phyloP scores from a whole-genome alignment of 2,329 filamentous ascomycete species.

The Aspergillus quadrilineatus region DNA sequence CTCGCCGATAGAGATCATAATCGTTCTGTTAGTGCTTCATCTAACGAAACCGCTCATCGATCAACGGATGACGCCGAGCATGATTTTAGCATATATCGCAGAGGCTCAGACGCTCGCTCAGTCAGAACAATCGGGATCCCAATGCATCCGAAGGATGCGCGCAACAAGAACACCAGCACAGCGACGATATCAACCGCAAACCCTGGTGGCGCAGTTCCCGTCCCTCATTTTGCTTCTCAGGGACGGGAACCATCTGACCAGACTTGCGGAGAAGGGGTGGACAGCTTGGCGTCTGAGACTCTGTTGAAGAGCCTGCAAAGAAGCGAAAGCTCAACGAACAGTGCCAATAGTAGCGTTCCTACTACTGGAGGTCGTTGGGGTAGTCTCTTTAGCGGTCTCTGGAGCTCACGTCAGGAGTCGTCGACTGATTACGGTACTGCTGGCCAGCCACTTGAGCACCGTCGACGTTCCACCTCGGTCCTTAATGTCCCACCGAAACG shows the following conservation, averaged over 20 bases:
- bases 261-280: constrained; percentile 30
- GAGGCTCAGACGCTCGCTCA: constrained; percentile 46
- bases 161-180: constrained; percentile 48
- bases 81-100: constrained; percentile 30
- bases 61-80: constrained; percentile 35
- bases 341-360: constrained; percentile 48
- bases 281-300: constrained; percentile 55
- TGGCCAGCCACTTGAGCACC: constrained; percentile 24
- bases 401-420: constrained; percentile 52
- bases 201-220: constrained; percentile 50
- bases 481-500: constrained; percentile 26
- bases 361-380: constrained; percentile 54
- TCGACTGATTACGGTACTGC: constrained; percentile 41
- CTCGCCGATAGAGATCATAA: constrained; percentile 35
- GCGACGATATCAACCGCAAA: constrained; percentile 54
- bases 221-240: constrained; percentile 54
- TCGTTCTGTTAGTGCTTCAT: constrained; percentile 47
- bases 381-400: constrained; percentile 56
- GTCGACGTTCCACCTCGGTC: constrained; percentile 31
- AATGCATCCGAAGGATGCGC: constrained; percentile 47
- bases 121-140: constrained; percentile 44
- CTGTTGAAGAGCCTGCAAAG: constrained; percentile 55
- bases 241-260: constrained; percentile 28
- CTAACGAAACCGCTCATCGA: constrained; percentile 41
- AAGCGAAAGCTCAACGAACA: constrained; percentile 51